Conservation (phyloP, 306 rosid genomes). For the Castanopsis chinensis region DNA sequence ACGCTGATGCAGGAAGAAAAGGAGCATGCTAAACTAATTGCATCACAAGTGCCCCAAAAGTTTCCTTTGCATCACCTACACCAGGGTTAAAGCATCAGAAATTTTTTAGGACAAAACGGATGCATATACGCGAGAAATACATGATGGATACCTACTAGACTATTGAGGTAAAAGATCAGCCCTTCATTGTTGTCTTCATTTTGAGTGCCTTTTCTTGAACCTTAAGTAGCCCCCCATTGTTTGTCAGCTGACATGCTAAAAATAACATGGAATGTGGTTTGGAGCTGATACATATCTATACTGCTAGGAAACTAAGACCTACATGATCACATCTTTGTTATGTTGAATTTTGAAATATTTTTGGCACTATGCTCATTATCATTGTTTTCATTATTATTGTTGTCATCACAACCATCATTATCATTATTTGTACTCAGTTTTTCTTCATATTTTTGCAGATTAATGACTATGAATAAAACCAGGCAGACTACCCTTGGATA, state of each 20-base stretch:
- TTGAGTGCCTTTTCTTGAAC: background rate
- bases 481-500: background rate
- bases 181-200: too few relatives aligned
- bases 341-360: background rate
- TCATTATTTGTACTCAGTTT: background rate
- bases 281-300: background rate
- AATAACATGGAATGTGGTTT: background rate
- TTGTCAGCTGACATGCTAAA: background rate
- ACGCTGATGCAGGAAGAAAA: slow-evolving; percentile 15
- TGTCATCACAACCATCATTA: background rate
- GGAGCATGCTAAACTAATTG: background rate
- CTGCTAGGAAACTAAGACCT: background rate
- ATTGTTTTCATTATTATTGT: background rate
- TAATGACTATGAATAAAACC: background rate
- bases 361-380: background rate
- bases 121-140: background rate
- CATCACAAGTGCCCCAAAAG: too few relatives aligned
- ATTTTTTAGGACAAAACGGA: background rate
- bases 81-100: background rate
- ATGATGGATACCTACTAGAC: background rate
- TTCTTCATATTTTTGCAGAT: background rate
- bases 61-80: background rate
- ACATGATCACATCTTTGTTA: background rate
- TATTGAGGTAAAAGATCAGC: background rate
- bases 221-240: background rate